Base-by-base conservation (phyloP, 1,284 basidiomycete species). In the Malassezia pachydermatis region DNA sequence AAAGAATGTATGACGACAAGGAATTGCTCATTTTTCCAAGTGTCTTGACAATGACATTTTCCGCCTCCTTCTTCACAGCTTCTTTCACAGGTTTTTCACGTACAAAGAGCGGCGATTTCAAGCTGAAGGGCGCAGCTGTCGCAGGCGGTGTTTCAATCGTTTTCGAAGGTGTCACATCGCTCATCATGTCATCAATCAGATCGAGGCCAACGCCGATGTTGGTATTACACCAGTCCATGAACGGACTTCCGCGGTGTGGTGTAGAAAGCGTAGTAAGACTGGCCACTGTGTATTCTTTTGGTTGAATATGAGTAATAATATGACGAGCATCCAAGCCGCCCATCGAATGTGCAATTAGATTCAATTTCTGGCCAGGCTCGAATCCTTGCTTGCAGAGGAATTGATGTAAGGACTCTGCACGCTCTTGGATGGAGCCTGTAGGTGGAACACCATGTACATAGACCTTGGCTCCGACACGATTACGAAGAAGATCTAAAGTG, bases 301-400 rank as follows among this genome's bases (percentile, higher is more conserved):
- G 89, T 55, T 80, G 80, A 63, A 92, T 78, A 68, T 86, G 83
- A 2, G 86, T 81, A 48, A 98, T 88, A 14, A 98, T 76, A 70
- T 95, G 82, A 41, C 92, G 80, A 13, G 59, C 66, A 30, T 70
- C 67, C 16, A 70, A 55, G 4, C 74, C 58, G 16, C 76, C 79
- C 94, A 99, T 99, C 16, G 86, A 89, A 71, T 99, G 94, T 0
- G 87, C 94, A 37, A 98, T 77, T 64, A 99, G 83, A 72, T 99
- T 98, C 65, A 96, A 73, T 45, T 80, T 84, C 63, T 79, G 80
- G 39, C 80, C 87, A 43, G 79, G 83, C 23, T 77, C 71, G 53
- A 80, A 76, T 5, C 5, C 6, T 16, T 42, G 41, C 6, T 14
- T 16, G 33, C 41, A 50, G 9, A 99, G 78, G 57, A 84, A 82